These are phyloP conservation scores for Xylaria hypoxylon DNA, from an alignment of 2,329 filamentous ascomycete species.

Conservation along the genomic window DNA sequence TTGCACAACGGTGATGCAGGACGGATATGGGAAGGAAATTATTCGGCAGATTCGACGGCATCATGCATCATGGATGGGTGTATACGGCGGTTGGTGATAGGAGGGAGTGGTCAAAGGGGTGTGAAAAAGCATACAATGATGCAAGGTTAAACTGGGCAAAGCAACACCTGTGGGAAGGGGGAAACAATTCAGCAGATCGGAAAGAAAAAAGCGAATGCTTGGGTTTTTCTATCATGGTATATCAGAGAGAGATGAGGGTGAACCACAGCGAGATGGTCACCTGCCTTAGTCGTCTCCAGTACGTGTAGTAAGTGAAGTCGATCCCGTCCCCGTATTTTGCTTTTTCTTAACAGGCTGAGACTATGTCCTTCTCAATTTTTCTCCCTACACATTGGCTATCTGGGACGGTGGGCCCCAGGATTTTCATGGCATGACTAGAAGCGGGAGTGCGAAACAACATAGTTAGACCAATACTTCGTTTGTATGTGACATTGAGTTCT, in stretches of 20 bases:
- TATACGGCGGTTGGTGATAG: slow-evolving; percentile 36
- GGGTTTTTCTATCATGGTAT: slow-evolving; percentile 35
- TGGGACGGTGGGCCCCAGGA: slow-evolving; percentile 36
- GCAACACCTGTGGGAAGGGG: slow-evolving; percentile 33
- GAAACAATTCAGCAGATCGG: slow-evolving; percentile 25
- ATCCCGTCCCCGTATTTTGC: slow-evolving; percentile 34
- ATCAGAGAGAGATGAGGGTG: slow-evolving; percentile 29
- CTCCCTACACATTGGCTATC: slow-evolving; percentile 24
- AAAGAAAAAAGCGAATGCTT: slow-evolving; percentile 26
- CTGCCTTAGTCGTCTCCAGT: slow-evolving; percentile 33
- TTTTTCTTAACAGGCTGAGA: slow-evolving; percentile 40
- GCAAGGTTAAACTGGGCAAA: slow-evolving; percentile 23
- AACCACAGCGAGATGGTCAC: slow-evolving; percentile 33
- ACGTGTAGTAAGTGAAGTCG: slow-evolving; percentile 35
- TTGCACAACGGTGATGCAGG: slow-evolving; percentile 49
- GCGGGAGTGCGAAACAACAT: slow-evolving; percentile 31
- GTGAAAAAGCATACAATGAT: slow-evolving; percentile 25
- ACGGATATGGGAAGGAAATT: slow-evolving; percentile 51
- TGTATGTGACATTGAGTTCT: slow-evolving; percentile 34
- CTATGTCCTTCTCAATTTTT: slow-evolving; percentile 22
- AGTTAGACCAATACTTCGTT: slow-evolving; percentile 34
- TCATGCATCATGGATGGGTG: slow-evolving; percentile 50
- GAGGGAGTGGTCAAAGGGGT: slow-evolving; percentile 30
- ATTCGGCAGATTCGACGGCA: slow-evolving; percentile 49
- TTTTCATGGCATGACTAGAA: slow-evolving; percentile 34